Conservation (phyloP, 495 filamentous ascomycete species). For the Penicillium bialowiezense region DNA sequence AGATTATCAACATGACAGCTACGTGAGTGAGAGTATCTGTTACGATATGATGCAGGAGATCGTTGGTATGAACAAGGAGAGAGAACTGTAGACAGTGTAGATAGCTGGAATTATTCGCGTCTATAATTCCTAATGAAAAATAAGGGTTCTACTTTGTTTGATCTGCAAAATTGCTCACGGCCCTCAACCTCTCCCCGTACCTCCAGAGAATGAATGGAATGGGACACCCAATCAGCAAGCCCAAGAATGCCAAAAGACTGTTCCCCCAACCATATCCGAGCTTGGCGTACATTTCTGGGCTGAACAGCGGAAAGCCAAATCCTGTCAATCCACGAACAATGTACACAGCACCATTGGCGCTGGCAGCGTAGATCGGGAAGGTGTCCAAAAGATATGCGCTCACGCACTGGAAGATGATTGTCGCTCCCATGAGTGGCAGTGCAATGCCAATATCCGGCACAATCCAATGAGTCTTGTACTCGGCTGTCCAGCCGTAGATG, state of each 20-base stretch:
- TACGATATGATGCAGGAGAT: slow-evolving; percentile 75
- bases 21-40: slow-evolving; percentile 65
- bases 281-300: slow-evolving; percentile 45
- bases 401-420: slow-evolving; percentile 38
- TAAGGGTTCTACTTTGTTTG: not conserved
- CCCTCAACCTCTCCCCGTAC: slow-evolving; percentile 9
- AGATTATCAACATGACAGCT: slow-evolving; percentile 67
- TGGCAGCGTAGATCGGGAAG: slow-evolving; percentile 63
- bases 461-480: slow-evolving; percentile 30
- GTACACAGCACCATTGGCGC: slow-evolving; percentile 57
- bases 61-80: slow-evolving; percentile 20
- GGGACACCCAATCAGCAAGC: slow-evolving; percentile 44
- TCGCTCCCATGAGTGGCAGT: slow-evolving; percentile 23
- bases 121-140: not conserved
- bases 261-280: slow-evolving; percentile 54
- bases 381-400: slow-evolving; percentile 64
- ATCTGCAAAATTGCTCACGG: slow-evolving; percentile 5
- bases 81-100: no score
- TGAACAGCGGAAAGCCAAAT: slow-evolving; percentile 68
- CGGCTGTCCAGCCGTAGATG: slow-evolving; percentile 30
- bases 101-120: no score
- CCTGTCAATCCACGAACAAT: slow-evolving; percentile 60
- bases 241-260: slow-evolving; percentile 45
- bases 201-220: slow-evolving; percentile 51
- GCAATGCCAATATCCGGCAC: slow-evolving; percentile 34